Conservation (phyloP, 2,329 filamentous ascomycete species). For the Orbilia javanica region DNA sequence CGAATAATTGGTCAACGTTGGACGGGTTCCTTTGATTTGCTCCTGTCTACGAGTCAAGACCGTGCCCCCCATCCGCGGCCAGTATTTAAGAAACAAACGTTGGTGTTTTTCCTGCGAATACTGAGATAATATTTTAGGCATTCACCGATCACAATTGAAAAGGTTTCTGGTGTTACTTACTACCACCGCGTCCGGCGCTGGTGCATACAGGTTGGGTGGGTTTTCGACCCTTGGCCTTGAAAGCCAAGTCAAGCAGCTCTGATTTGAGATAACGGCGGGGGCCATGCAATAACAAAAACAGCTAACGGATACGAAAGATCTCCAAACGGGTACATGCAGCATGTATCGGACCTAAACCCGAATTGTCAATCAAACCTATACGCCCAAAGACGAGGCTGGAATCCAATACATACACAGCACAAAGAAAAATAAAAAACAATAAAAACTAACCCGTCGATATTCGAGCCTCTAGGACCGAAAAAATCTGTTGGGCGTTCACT, state of each 20-base stretch:
- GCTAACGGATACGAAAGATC: constrained; percentile 11
- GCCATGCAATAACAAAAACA: constrained; percentile 2
- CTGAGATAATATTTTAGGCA: background rate
- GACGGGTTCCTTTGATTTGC: constrained; percentile 9
- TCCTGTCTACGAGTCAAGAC: constrained; percentile 4
- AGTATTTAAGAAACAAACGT: background rate
- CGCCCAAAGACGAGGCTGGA: background rate
- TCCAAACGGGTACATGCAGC: constrained; percentile 3
- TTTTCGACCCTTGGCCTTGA: background rate
- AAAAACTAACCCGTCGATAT: too few relatives aligned
- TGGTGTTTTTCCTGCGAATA: constrained; percentile 5
- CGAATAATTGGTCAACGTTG: constrained; percentile 10
- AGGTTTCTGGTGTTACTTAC: background rate
- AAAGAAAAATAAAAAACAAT: too few relatives aligned
- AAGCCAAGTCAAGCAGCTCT: background rate
- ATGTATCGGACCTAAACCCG: background rate
- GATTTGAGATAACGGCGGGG: constrained; percentile 5
- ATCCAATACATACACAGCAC: too few relatives aligned
- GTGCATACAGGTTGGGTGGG: background rate
- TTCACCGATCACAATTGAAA: background rate
- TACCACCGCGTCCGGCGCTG: background rate
- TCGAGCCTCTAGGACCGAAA: too few relatives aligned
- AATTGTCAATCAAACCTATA: background rate
- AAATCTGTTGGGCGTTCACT: too few relatives aligned
- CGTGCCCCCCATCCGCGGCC: too few relatives aligned